Evolutionary conservation across 2,329 filamentous ascomycete genomes (phyloP).

Genomic region (Xylaria sp.): DNA sequence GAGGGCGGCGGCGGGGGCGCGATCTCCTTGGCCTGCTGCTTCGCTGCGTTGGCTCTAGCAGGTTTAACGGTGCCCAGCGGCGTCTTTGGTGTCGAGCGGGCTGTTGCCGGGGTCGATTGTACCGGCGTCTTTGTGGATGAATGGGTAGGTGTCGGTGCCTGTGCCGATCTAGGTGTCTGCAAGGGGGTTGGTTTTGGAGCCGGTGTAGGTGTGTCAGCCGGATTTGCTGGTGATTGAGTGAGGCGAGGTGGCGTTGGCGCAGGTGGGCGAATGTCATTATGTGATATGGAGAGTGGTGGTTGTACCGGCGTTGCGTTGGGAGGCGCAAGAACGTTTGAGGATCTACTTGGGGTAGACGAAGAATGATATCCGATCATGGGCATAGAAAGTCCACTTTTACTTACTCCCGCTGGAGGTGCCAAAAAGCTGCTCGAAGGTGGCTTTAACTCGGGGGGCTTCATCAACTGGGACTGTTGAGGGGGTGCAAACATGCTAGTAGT

Average conservation of each 20-base stretch:
- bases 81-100: constrained; percentile 24
- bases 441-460: constrained; percentile 36
- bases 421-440: constrained; percentile 36
- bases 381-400: constrained; percentile 37
- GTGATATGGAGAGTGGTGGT: constrained; percentile 41
- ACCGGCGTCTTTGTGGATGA: constrained; percentile 6
- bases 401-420: constrained; percentile 36
- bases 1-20: constrained; percentile 36
- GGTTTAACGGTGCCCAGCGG: constrained; percentile 25
- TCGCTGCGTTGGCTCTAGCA: constrained; percentile 29
- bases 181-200: constrained; percentile 18
- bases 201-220: background rate
- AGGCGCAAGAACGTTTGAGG: constrained; percentile 48
- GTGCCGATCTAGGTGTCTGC: constrained; percentile 20
- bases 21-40: constrained; percentile 30
- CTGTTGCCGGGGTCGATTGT: constrained; percentile 5
- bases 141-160: constrained; percentile 18
- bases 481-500: constrained; percentile 41
- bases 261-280: constrained; percentile 29
- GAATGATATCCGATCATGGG: constrained; percentile 41
- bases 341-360: constrained; percentile 16
- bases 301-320: constrained; percentile 46
- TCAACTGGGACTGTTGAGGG: constrained; percentile 30
- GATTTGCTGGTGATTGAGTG: background rate
- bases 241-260: constrained; percentile 15